Percentiles rank a stretch among this genome's conserved stretches.
These are phyloP conservation scores for Geotrichum carabidarum DNA, from an alignment of 1,139 yeast genomes.

Conservation along the genomic window DNA sequence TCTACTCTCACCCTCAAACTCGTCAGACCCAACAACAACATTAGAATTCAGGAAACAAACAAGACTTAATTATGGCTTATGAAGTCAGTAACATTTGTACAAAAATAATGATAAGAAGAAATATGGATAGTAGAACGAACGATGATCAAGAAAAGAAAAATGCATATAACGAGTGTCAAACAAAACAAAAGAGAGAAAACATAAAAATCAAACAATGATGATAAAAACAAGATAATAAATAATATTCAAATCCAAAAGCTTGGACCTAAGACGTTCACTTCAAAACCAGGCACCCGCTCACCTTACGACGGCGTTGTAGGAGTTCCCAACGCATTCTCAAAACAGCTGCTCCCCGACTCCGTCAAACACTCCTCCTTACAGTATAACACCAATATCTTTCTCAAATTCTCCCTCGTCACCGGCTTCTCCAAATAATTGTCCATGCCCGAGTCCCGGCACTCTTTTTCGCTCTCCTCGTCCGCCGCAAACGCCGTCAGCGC, in stretches of 20 bases:
- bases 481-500: conserved; percentile 95
- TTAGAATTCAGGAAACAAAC: no score
- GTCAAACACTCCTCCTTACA: not conserved
- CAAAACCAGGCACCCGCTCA: not conserved
- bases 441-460: conserved; percentile 80
- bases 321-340: not conserved
- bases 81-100: no score
- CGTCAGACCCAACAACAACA: no score
- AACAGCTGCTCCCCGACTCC: not conserved
- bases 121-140: not conserved
- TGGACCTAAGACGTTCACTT: not conserved
- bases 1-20: no score
- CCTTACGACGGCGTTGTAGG: not conserved
- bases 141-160: not conserved
- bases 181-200: not conserved
- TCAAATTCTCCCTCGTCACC: conserved; percentile 62
- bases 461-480: conserved; percentile 64
- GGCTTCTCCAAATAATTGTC: conserved; percentile 86
- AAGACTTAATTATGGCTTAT: no score
- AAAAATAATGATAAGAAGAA: no score
- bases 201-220: not conserved
- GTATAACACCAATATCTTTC: conserved; percentile 42
- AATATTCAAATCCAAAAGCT: not conserved
- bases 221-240: not conserved
- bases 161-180: not conserved